These are phyloP conservation scores for Pisolithus microcarpus DNA, from an alignment of 768 basidiomycete genomes.

Conservation along the genomic window DNA sequence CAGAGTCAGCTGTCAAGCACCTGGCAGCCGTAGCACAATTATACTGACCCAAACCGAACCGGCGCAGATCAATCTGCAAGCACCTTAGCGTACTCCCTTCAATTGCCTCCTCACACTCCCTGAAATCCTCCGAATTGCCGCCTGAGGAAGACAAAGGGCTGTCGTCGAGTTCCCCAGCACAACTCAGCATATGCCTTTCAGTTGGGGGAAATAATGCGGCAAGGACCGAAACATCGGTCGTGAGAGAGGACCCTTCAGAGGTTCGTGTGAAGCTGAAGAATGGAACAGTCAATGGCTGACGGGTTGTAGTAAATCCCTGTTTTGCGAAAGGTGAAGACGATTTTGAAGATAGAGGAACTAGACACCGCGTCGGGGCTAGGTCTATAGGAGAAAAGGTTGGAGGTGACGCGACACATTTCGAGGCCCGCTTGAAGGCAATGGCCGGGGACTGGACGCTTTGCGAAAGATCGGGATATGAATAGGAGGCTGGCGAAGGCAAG, in stretches of 20 bases:
- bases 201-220: slow-evolving; percentile 63
- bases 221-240: slow-evolving; percentile 61
- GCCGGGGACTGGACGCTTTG: slow-evolving; percentile 22
- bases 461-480: slow-evolving; percentile 38
- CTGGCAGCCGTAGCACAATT: background rate
- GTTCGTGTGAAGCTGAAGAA: slow-evolving; percentile 80
- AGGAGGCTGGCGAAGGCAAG: slow-evolving; percentile 30
- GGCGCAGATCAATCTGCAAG: slow-evolving; percentile 67
- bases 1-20: slow-evolving; percentile 1
- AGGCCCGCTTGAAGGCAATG: slow-evolving; percentile 30
- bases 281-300: slow-evolving; percentile 34
- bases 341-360: slow-evolving; percentile 5
- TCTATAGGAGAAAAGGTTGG: slow-evolving; percentile 25
- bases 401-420: slow-evolving; percentile 32
- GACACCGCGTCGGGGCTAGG: slow-evolving; percentile 7
- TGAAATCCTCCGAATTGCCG: slow-evolving; percentile 29
- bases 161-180: slow-evolving; percentile 60
- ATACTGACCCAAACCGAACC: slow-evolving; percentile 59
- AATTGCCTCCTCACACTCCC: slow-evolving; percentile 31
- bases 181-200: slow-evolving; percentile 69
- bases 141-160: background rate
- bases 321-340: slow-evolving; percentile 8
- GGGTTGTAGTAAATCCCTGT: slow-evolving; percentile 2
- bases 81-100: slow-evolving; percentile 48
- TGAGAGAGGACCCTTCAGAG: slow-evolving; percentile 67